phyloP scores from a whole-genome alignment of 1,284 basidiomycete species.

The Microbotryum lychnidis-dioicae region DNA sequence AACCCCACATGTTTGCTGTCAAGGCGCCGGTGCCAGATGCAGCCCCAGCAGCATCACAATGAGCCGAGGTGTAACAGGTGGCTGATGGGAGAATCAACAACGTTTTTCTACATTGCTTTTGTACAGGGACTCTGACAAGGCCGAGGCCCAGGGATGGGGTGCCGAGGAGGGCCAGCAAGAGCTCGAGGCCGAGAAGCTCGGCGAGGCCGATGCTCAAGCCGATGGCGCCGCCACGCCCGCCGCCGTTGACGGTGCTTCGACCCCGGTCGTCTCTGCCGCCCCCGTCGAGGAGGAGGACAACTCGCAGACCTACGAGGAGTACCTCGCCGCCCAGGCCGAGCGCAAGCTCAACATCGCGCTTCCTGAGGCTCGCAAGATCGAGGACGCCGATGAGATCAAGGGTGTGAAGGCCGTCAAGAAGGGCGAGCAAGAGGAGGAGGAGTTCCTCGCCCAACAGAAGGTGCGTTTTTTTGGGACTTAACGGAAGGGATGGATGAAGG shows the following conservation, averaged over 20 bases:
- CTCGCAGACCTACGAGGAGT: constrained; percentile 37
- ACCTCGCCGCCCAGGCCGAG: constrained; percentile 33
- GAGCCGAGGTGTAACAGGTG: neutral
- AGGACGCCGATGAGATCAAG: constrained; percentile 30
- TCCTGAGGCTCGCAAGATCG: constrained; percentile 33
- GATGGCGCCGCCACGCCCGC: constrained; percentile 23
- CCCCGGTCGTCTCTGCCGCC: constrained; percentile 26
- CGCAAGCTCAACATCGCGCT: constrained; percentile 25
- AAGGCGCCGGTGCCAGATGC: too few relatives aligned
- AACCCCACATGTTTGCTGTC: neutral
- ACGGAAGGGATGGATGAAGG: neutral
- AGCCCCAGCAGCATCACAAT: neutral
- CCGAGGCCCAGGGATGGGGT: constrained; percentile 29
- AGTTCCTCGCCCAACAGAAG: constrained; percentile 20
- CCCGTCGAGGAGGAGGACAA: constrained; percentile 34
- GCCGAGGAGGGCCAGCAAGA: constrained; percentile 31
- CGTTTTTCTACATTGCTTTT: neutral
- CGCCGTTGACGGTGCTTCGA: constrained; percentile 15
- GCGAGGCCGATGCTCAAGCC: constrained; percentile 28
- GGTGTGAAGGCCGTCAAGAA: constrained; percentile 23
- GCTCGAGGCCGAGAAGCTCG: constrained; percentile 29
- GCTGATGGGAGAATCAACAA: neutral
- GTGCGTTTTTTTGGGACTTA: constrained; percentile 8
- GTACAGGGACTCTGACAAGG: constrained; percentile 29
- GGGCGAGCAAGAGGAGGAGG: constrained; percentile 25